Conservation (phyloP, 768 basidiomycete species). For the Boletus rubroflammeus region DNA sequence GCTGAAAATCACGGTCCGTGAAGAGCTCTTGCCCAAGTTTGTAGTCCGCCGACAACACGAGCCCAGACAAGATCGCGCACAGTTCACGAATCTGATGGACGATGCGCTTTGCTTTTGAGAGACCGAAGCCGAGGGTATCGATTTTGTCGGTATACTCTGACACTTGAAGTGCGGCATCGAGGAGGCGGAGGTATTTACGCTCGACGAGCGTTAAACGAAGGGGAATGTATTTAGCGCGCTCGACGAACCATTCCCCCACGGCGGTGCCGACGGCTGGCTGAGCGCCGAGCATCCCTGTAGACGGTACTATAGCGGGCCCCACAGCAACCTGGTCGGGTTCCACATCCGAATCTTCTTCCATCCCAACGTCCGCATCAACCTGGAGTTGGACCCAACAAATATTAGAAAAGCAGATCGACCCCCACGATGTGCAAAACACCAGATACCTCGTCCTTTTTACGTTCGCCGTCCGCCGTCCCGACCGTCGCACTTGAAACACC, state of each 20-base stretch:
- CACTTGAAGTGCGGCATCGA: constrained; percentile 80
- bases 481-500: constrained; percentile 4
- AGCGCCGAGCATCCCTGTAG: constrained; percentile 40
- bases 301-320: constrained; percentile 20
- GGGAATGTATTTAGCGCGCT: constrained; percentile 78
- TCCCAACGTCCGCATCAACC: constrained; percentile 36
- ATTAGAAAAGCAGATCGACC: constrained; percentile 5
- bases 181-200: constrained; percentile 79
- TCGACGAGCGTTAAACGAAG: constrained; percentile 70
- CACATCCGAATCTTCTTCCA: constrained; percentile 33
- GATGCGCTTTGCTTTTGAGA: constrained; percentile 83
- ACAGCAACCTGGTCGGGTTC: constrained; percentile 37
- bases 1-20: constrained; percentile 73
- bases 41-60: constrained; percentile 80
- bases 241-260: constrained; percentile 84
- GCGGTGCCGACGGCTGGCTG: constrained; percentile 58
- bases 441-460: constrained; percentile 21
- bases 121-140: constrained; percentile 72
- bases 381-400: background rate
- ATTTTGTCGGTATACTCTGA: constrained; percentile 91
- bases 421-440: background rate
- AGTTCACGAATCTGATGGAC: constrained; percentile 84
- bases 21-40: constrained; percentile 88
- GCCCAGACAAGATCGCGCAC: constrained; percentile 83
- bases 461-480: background rate